These are phyloP conservation scores for Malassezia obtusa DNA, from an alignment of 1,284 basidiomycete species.

Conservation along the genomic window DNA sequence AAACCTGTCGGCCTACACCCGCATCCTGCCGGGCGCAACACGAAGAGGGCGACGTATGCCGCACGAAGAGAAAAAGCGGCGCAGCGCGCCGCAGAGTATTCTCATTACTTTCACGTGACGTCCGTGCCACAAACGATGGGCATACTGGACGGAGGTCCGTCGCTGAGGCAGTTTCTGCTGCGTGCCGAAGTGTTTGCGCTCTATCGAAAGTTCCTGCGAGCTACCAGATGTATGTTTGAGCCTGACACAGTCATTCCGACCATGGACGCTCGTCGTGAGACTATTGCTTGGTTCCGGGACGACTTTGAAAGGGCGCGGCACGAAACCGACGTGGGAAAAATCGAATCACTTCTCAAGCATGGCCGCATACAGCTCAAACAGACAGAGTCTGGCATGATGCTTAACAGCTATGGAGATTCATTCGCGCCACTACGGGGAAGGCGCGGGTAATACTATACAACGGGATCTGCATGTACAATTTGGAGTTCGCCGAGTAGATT, in stretches of 20 bases:
- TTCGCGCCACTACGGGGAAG: neutral
- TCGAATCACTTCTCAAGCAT: slow-evolving; percentile 9
- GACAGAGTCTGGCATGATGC: neutral
- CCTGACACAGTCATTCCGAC: slow-evolving; percentile 1
- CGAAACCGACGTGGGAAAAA: slow-evolving; percentile 3
- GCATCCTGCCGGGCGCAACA: slow-evolving; percentile 11
- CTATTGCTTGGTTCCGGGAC: slow-evolving; percentile 13
- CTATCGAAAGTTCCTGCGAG: slow-evolving; percentile 5
- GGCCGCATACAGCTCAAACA: slow-evolving; percentile 7
- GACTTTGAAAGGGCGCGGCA: slow-evolving; percentile 9
- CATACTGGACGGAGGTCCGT: neutral
- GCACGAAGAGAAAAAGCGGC: slow-evolving; percentile 12
- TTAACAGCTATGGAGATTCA: neutral
- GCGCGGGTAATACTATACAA: neutral
- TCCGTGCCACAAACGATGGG: neutral
- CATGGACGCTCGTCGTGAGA: slow-evolving; percentile 8
- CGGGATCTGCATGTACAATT: slow-evolving; percentile 16
- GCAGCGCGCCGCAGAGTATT: neutral
- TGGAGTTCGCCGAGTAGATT: slow-evolving; percentile 34
- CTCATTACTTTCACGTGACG: slow-evolving; percentile 12
- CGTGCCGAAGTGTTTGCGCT: slow-evolving; percentile 5
- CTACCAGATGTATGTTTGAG: slow-evolving; percentile 8
- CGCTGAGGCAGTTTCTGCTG: slow-evolving; percentile 9
- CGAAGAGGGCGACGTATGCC: slow-evolving; percentile 19
- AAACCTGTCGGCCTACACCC: neutral